Conservation (phyloP, 106 monocot species). For the Phalaenopsis equestris region DNA sequence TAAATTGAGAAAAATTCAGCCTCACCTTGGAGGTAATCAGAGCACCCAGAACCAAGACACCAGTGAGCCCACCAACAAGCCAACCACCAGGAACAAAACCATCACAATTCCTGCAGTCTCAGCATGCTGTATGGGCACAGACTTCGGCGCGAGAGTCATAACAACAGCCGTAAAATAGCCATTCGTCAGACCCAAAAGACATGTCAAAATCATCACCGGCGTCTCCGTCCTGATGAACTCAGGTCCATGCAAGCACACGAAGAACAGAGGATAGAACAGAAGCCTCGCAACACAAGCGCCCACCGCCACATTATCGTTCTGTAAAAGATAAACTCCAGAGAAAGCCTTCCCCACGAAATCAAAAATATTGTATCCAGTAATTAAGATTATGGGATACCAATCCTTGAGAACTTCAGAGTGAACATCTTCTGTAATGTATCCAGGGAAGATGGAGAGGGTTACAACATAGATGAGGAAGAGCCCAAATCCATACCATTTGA, state of each 20-base stretch:
- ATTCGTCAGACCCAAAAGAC: conserved; percentile 49
- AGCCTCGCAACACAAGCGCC: conserved; percentile 25
- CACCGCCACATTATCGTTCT: conserved; percentile 29
- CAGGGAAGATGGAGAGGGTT: conserved; percentile 52
- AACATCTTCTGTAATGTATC: conserved; percentile 54
- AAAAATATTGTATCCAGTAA: conserved; percentile 44
- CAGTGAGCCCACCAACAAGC: conserved; percentile 25
- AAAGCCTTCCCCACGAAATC: conserved; percentile 45
- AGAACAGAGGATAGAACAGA: conserved; percentile 47
- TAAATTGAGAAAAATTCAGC: neutral
- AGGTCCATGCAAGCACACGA: conserved; percentile 39
- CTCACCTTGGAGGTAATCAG: conserved; percentile 2
- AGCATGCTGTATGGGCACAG: conserved; percentile 51
- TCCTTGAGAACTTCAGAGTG: conserved; percentile 43
- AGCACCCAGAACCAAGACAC: conserved; percentile 56
- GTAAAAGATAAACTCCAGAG: conserved; percentile 28
- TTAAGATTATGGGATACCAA: conserved; percentile 52
- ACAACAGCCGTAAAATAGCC: conserved; percentile 44
- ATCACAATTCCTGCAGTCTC: conserved; percentile 50
- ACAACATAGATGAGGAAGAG: conserved; percentile 35
- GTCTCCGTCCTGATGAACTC: conserved; percentile 36
- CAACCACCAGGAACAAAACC: conserved; percentile 35
- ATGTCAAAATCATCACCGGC: conserved; percentile 40
- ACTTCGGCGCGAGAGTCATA: conserved; percentile 54
- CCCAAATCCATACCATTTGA: conserved; percentile 46